A percentile compares a stretch with the other conserved stretches of the same genome.
Conservation (phyloP, 805 yeast genomes). For the Jamesozyma rosinii region DNA sequence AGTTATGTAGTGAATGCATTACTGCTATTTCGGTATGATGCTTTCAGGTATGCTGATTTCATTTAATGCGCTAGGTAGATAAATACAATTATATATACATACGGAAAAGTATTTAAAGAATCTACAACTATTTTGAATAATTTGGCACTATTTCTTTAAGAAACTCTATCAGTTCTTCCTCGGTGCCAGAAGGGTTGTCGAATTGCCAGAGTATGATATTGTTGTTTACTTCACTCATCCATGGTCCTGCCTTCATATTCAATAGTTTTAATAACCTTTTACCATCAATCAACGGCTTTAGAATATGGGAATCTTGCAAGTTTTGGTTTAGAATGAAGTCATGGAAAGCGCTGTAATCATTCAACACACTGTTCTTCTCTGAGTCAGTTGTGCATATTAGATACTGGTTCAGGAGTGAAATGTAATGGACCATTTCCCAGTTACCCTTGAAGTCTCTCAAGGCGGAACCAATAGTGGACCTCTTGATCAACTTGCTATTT, state of each 20-base stretch:
- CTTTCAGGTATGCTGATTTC: neutral
- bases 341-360: constrained; percentile 31
- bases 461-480: constrained; percentile 54
- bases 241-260: constrained; percentile 69
- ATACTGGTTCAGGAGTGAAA: constrained; percentile 22
- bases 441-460: constrained; percentile 46
- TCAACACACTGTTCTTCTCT: constrained; percentile 12
- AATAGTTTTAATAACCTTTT: constrained; percentile 48
- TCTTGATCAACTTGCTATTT: constrained; percentile 14
- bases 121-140: constrained; percentile 5
- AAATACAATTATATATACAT: neutral
- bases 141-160: constrained; percentile 23
- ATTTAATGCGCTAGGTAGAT: neutral
- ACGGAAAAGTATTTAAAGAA: neutral
- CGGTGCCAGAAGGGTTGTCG: constrained; percentile 50
- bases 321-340: constrained; percentile 17
- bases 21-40: no score
- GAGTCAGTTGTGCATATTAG: constrained; percentile 3
- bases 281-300: constrained; percentile 71
- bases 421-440: constrained; percentile 39
- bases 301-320: constrained; percentile 24
- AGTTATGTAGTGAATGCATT: no score
- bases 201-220: constrained; percentile 65
- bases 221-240: constrained; percentile 58
- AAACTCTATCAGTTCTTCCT: constrained; percentile 46